Evolutionary conservation across 2,329 filamentous ascomycete genomes (phyloP), one percentile per base, ranked within the genome.

Genomic region (Pseudomassariella vexata): DNA sequence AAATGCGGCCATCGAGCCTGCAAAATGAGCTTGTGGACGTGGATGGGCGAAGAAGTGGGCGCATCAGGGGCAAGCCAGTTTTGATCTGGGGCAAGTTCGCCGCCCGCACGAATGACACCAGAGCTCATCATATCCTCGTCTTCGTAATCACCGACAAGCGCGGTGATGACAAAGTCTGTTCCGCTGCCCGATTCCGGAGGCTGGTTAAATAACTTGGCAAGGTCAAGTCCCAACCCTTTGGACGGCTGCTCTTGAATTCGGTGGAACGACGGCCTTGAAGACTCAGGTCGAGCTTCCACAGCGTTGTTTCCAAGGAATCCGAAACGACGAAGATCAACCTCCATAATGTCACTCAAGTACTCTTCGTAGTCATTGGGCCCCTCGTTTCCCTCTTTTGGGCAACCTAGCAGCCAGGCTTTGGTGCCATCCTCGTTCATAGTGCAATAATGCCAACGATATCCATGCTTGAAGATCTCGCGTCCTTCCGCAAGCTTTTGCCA

Each of bases 371-470:
- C 78, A 36, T 79, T 82, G 10, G 76, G 72, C 2, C 75, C 81
- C 23, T 82, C 82, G 28, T 79, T 77, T 6, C 73, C 67, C 42
- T 95, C 87, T 4, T 85, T 82, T 3, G 85, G 85, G 49, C 88
- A 95, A 7, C 92, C 92, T n/a, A 98, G 71, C 16, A 98, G 68
- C 89, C 92, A 98, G 6, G 88, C 92, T 54, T 94, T 95, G 6
- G 92, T 95, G 5, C 90, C 90, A 48, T 94, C 86, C 39, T 92
- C 82, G 53, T 95, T 94, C 61, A 95, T 84, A 3, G 88, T 94
- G 56, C 92, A 96, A 55, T 98, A 98, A 57, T 96, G 90, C 92
- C 92, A 98, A 38, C 90, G 79, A 56, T 92, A 96, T n/a, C 84
- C 86, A 0, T 79, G 68, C 46, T 85, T 85, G 62, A 95, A 98